Conservation (phyloP, 2,329 filamentous ascomycete genomes). For the Zasmidium cellare region DNA sequence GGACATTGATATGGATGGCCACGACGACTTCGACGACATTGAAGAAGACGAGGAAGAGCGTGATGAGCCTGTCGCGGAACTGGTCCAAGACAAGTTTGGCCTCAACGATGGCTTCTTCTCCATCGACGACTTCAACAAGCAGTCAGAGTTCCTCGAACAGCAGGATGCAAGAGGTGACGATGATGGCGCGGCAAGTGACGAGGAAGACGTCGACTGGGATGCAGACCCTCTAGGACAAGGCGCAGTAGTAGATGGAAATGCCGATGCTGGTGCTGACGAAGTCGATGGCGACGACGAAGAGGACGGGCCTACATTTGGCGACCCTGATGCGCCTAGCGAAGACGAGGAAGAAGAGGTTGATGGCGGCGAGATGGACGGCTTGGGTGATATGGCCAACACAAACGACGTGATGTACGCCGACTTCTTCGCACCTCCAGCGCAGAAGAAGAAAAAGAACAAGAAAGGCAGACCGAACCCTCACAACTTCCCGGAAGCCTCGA, state of each 20-base stretch:
- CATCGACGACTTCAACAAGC: slow-evolving; percentile 94
- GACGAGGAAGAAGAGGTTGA: slow-evolving; percentile 61
- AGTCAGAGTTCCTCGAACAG: slow-evolving; percentile 84
- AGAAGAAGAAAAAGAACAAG: slow-evolving; percentile 62
- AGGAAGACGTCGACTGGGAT: slow-evolving; percentile 87
- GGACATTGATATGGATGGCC: slow-evolving; percentile 39
- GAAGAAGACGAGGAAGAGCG: slow-evolving; percentile 47
- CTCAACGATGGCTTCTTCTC: slow-evolving; percentile 98
- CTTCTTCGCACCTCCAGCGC: slow-evolving; percentile 85
- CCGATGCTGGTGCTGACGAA: slow-evolving; percentile 26
- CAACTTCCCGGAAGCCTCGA: slow-evolving; percentile 41
- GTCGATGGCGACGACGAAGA: slow-evolving; percentile 65
- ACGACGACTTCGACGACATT: slow-evolving; percentile 31
- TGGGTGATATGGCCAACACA: slow-evolving; percentile 67
- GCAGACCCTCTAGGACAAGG: slow-evolving; percentile 63
- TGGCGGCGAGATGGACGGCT: slow-evolving; percentile 53
- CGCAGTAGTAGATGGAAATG: slow-evolving; percentile 36
- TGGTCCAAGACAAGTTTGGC: slow-evolving; percentile 73
- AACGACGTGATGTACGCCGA: slow-evolving; percentile 90
- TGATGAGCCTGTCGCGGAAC: slow-evolving; percentile 55
- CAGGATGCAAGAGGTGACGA: slow-evolving; percentile 78
- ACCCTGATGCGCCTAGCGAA: slow-evolving; percentile 70
- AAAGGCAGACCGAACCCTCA: slow-evolving; percentile 57
- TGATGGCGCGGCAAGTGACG: slow-evolving; percentile 73
- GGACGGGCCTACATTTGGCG: slow-evolving; percentile 78